Evolutionary conservation across 371 early-diverging fungal genomes (phyloP).

Genomic region (Caulochytrium protostelioides): DNA sequence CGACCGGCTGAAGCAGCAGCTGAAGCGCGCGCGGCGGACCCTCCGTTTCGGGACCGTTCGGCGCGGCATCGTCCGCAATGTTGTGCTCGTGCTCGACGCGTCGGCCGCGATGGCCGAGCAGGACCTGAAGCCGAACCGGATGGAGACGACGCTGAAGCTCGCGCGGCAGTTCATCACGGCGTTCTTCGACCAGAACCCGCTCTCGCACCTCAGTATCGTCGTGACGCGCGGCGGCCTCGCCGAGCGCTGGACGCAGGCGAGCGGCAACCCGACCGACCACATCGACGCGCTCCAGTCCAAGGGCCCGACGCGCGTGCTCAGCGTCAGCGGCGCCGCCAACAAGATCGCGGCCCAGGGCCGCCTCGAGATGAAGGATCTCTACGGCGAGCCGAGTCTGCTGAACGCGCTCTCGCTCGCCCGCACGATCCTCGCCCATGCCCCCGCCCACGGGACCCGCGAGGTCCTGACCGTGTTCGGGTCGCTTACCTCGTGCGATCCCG

Average conservation of each 20-base stretch:
- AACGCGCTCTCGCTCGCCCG: conserved; percentile 71
- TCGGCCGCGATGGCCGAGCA: conserved; percentile 58
- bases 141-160: conserved; percentile 43
- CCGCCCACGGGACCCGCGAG: conserved; percentile 76
- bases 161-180: conserved; percentile 55
- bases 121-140: conserved; percentile 56
- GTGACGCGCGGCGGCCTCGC: conserved; percentile 68
- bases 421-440: conserved; percentile 45
- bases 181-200: conserved; percentile 84
- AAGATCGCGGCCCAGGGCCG: too few species aligned
- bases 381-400: conserved; percentile 80
- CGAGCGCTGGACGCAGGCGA: conserved; percentile 59
- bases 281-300: conserved; percentile 39
- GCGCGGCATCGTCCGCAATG: conserved; percentile 77
- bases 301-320: too few species aligned
- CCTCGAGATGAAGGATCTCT: too few species aligned
- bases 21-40: conserved; percentile 40
- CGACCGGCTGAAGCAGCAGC: conserved; percentile 47
- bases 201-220: conserved; percentile 73
- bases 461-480: conserved; percentile 63
- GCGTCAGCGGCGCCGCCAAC: too few species aligned
- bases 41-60: too few species aligned
- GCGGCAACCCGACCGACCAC: conserved; percentile 60
- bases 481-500: conserved; percentile 77
- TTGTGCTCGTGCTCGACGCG: conserved; percentile 59